A percentile compares a stretch with the other conserved stretches of the same genome.
Conservation (phyloP, 176 grass and related monocot species). For the Oryza coarctata region DNA sequence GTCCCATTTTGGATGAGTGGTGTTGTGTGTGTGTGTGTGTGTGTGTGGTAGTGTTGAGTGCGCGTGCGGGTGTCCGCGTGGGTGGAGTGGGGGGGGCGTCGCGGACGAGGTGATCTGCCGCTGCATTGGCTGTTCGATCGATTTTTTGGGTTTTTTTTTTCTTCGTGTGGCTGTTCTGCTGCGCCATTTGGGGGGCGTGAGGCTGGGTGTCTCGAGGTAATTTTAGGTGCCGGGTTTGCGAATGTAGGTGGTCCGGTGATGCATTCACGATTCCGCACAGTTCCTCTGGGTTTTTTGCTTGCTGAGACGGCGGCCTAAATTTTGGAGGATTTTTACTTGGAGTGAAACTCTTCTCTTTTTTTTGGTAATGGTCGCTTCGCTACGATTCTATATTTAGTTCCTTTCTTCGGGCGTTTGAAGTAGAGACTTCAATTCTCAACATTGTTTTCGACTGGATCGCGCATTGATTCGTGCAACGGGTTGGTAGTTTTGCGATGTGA, state of each 20-base stretch:
- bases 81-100: not conserved
- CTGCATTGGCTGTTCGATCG: not conserved
- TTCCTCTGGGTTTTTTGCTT: not conserved
- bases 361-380: not conserved
- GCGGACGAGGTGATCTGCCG: not conserved
- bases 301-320: not conserved
- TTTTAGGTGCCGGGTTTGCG: not conserved
- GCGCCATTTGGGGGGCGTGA: not conserved
- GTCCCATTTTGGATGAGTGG: not conserved
- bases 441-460: conserved; percentile 6
- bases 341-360: not conserved
- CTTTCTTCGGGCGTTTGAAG: not conserved
- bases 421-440: not conserved
- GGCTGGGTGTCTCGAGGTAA: not conserved
- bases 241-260: not conserved
- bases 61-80: not conserved
- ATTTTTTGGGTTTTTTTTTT: not conserved
- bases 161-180: not conserved
- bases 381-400: not conserved
- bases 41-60: not conserved
- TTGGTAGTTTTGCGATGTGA: conserved; percentile 1
- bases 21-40: not conserved
- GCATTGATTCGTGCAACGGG: conserved; percentile 4
- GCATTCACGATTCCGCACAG: not conserved
- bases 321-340: not conserved